A percentile compares a stretch with the other conserved stretches of the same genome.
phyloP scores from a whole-genome alignment of 768 basidiomycete species.

The Mycena galopus region DNA sequence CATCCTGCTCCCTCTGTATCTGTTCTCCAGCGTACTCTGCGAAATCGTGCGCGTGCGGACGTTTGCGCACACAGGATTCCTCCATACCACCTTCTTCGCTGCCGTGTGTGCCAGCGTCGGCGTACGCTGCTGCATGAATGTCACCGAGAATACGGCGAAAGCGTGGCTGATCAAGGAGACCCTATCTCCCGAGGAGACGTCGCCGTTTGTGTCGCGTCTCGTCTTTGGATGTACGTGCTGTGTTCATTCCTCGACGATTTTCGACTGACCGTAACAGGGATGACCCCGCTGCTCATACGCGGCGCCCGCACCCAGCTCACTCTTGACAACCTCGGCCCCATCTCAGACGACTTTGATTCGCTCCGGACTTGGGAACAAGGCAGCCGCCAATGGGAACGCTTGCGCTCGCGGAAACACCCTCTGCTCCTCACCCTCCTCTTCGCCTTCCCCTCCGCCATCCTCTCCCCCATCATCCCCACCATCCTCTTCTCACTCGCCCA shows the following conservation, averaged over 20 bases:
- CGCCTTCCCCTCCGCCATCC: constrained; percentile 1
- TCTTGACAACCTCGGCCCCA: constrained; percentile 8
- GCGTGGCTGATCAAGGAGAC: constrained; percentile 14
- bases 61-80: constrained; percentile 1
- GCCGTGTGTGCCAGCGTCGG: constrained; percentile 8
- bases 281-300: constrained; percentile 4
- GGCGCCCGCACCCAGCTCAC: constrained; percentile 13
- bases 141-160: constrained; percentile 19
- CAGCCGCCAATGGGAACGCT: constrained; percentile 13
- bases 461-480: not conserved
- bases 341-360: constrained; percentile 25
- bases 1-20: constrained; percentile 10
- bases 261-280: not conserved
- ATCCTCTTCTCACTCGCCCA: constrained; percentile 1
- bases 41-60: constrained; percentile 11
- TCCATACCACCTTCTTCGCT: not conserved
- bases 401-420: constrained; percentile 1
- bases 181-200: constrained; percentile 11
- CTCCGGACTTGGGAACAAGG: constrained; percentile 13
- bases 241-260: not conserved
- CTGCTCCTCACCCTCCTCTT: constrained; percentile 14
- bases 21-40: constrained; percentile 3
- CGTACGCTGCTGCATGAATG: constrained; percentile 7
- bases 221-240: constrained; percentile 11
- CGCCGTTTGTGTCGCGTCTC: constrained; percentile 5